phyloP scores from a whole-genome alignment of 306 rosid genomes.

The Styphnolobium japonicum region DNA sequence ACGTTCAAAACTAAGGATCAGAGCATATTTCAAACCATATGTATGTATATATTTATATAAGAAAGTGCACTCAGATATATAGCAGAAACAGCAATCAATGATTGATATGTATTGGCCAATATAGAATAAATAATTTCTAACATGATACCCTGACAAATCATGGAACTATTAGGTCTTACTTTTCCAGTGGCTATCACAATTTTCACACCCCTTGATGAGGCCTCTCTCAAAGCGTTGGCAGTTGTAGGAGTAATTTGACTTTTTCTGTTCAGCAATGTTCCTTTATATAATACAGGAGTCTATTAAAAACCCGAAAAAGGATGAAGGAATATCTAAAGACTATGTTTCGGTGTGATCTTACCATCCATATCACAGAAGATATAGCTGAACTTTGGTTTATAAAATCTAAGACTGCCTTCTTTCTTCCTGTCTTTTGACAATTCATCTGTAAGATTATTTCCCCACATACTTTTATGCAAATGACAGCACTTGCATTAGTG shows the following conservation, averaged over 20 bases:
- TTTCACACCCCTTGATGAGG: slow-evolving; percentile 76
- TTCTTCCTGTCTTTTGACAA: slow-evolving; percentile 89
- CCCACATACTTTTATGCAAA: slow-evolving; percentile 26
- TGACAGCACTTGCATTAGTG: slow-evolving; percentile 11
- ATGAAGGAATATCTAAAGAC: not conserved
- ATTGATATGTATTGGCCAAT: not conserved
- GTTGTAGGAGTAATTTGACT: slow-evolving; percentile 68
- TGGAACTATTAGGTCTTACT: slow-evolving; percentile 46
- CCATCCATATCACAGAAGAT: slow-evolving; percentile 99
- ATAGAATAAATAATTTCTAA: slow-evolving; percentile 5
- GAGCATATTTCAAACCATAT: slow-evolving; percentile 8
- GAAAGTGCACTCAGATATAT: slow-evolving; percentile 2
- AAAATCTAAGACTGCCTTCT: slow-evolving; percentile 81
- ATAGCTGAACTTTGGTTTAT: slow-evolving; percentile 81
- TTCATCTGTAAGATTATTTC: slow-evolving; percentile 56
- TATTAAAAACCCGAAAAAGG: slow-evolving; percentile 28
- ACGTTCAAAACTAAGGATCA: slow-evolving; percentile 28
- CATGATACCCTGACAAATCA: slow-evolving; percentile 3
- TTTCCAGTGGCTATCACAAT: slow-evolving; percentile 97
- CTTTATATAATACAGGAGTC: slow-evolving; percentile 42
- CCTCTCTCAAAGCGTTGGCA: slow-evolving; percentile 76
- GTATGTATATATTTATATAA: not conserved
- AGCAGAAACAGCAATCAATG: not conserved
- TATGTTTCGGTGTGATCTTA: slow-evolving; percentile 31
- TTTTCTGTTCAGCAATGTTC: slow-evolving; percentile 85